Base-by-base conservation (phyloP, 139 green algal genomes). In the Limnomonas spitsbergensis region DNA sequence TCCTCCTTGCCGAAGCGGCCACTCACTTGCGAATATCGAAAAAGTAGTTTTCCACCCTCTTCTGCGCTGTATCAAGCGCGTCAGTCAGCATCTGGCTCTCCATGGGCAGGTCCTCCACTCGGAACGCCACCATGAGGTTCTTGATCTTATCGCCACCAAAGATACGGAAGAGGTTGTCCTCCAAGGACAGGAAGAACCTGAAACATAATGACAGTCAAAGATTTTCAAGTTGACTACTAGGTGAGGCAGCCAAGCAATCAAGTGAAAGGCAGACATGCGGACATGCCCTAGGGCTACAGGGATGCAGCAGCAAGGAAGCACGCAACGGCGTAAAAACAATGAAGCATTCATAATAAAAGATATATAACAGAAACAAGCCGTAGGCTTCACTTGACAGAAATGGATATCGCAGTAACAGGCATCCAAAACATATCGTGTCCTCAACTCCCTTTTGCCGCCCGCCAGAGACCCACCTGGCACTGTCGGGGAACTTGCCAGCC, bases 81-180 rank as follows among this genome's bases (percentile, higher is more conserved):
- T 92, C 89, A 24, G 89, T 96, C 26, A 99, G 93, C 94, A 99
- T 99, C 66, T 92, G 80, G 76, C 83, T 94, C 91, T 99, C 96
- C 80, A 99, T 99, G 40, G 96, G 81, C 24, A 78, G 73, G 73
- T 98, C 93, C 72, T 93, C 94, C 14, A 98, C 91, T 56, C 76
- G 9, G 68, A 74, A 74, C 26, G 68, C 68, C 4, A 85, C 87
- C 96, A 99, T 99, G 73, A 99, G 79, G 69, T 85, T 86, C 88
- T 98, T 91, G 81, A 99, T 98, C 54, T 86, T 85, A 80, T 99
- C 96, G 40, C 96, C 96, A 38, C 94, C 96, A 92, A 99, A 99
- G 40, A 99, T 91, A 56, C 84, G 70, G 90, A 97, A 95, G 38
- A 98, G 86, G 32, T 92, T 89, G 89, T 99, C 96, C 82, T 98